Base-by-base conservation (phyloP, 2,329 filamentous ascomycete species). In the Cryphonectria radicalis region DNA sequence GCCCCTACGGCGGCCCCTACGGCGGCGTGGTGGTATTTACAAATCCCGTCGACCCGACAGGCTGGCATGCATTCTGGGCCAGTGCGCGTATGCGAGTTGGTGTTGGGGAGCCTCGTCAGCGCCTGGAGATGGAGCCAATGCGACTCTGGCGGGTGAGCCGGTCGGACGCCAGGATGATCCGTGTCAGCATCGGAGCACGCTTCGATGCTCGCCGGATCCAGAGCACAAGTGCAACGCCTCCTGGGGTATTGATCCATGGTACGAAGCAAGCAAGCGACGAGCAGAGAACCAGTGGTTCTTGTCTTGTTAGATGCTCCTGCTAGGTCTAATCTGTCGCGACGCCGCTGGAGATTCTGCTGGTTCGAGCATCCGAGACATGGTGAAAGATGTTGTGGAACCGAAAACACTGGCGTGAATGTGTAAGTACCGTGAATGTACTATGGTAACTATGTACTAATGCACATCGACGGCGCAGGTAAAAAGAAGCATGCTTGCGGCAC, bases 131-230 rank as follows among this genome's bases (percentile, higher is more conserved):
- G 70, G 62, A 43, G 70, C n/a, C 67, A 63, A 50, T 70, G 63
- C 63, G 65, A 59, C 11, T 40, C 43, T n/a, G 59, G 57, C 67
- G 65, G 63, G 57, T 66, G 67, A 63, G 35, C 32, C 60, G 68
- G 42, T 63, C 57, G 14, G 63, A 59, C n/a, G 22, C 67, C 50
- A 66, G 67, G 70, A 57, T 72, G 63, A 72, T 72, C 67, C 68
- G 70, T 72, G 70, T 69, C 17, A 35, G 28, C 46, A 32, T 28
- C 46, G 32, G 42, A 65, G n/a, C 57, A 22, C 66, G 25, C 13
- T 13, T 67, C 55, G 66, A 42, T 57, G 17, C 14, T 57, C 65
- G 46, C 64, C 64, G 64, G 55, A 37, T 55, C 22, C 43, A 64
- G 37, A 46, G 40, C 11, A n/a, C 13, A 65, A 35, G 64, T 35